A percentile compares a stretch with the other conserved stretches of the same genome.
Conservation (phyloP, 805 yeast genomes). For the Starmerella sirachaensis region DNA sequence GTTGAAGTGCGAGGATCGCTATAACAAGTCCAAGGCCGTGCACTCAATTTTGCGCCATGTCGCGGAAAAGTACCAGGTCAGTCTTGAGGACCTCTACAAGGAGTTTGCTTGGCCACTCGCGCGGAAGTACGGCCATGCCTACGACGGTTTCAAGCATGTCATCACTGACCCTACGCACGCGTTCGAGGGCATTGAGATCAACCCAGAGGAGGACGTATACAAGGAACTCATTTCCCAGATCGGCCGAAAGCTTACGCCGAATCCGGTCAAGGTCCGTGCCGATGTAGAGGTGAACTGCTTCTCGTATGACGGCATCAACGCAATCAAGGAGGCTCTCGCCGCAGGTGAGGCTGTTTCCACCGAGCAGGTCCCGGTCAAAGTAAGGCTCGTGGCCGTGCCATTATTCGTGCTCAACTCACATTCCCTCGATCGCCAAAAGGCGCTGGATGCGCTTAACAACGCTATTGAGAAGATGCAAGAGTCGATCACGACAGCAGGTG, state of each 20-base stretch:
- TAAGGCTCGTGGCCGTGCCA: conserved; percentile 95
- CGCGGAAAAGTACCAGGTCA: conserved; percentile 86
- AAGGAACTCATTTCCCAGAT: conserved; percentile 80
- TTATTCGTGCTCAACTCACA: conserved; percentile 86
- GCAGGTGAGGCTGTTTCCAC: conserved; percentile 78
- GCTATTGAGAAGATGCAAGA: conserved; percentile 70
- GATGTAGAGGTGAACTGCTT: conserved; percentile 96
- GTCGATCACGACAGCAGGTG: conserved; percentile 62
- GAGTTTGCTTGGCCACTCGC: conserved; percentile 96
- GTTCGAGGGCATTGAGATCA: conserved; percentile 58
- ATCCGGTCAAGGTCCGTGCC: conserved; percentile 96
- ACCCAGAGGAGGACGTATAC: conserved; percentile 63
- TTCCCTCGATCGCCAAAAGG: conserved; percentile 81
- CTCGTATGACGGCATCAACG: conserved; percentile 94
- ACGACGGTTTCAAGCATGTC: conserved; percentile 92
- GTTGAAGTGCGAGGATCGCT: conserved; percentile 92
- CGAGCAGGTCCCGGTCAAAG: conserved; percentile 79
- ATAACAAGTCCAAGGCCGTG: conserved; percentile 91
- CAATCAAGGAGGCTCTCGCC: conserved; percentile 76
- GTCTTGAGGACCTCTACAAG: conserved; percentile 76
- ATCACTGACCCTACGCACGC: conserved; percentile 78
- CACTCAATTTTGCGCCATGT: conserved; percentile 97
- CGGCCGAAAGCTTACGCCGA: conserved; percentile 90
- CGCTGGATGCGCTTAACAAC: conserved; percentile 62
- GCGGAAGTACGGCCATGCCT: conserved; percentile 90